Percentiles rank a stretch among this genome's conserved stretches.
Evolutionary conservation across 2,329 filamentous ascomycete species (phyloP).

Genomic region (Lachnellula subtilissima): DNA sequence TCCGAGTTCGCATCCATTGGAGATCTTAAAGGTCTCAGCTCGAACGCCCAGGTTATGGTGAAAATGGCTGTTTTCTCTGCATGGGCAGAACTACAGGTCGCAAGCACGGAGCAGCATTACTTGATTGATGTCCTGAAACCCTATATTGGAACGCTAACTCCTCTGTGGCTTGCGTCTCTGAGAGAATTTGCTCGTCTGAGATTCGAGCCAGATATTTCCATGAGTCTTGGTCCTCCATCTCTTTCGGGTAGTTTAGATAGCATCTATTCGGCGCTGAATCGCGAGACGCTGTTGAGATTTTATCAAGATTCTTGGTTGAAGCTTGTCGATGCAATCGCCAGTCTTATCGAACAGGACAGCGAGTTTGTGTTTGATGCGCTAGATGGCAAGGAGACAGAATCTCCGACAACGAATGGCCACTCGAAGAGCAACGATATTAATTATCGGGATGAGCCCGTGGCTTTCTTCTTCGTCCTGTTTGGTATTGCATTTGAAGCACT

Average conservation of each 20-base stretch:
- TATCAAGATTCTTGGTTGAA: slow-evolving; percentile 98
- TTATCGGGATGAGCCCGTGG: slow-evolving; percentile 94
- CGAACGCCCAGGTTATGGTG: slow-evolving; percentile 97
- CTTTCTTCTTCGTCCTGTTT: slow-evolving; percentile 98
- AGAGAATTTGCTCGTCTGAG: slow-evolving; percentile 88
- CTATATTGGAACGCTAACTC: slow-evolving; percentile 83
- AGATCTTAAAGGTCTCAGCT: slow-evolving; percentile 85
- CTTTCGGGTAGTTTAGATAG: slow-evolving; percentile 84
- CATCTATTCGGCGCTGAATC: slow-evolving; percentile 89
- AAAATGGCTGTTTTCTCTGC: slow-evolving; percentile 96
- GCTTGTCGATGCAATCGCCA: slow-evolving; percentile 94
- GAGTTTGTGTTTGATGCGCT: slow-evolving; percentile 96
- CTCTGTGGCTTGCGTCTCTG: slow-evolving; percentile 88
- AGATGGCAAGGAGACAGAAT: slow-evolving; percentile 69
- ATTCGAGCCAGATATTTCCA: slow-evolving; percentile 96
- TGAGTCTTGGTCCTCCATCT: slow-evolving; percentile 75
- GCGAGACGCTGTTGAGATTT: slow-evolving; percentile 88
- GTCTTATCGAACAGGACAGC: slow-evolving; percentile 94
- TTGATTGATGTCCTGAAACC: slow-evolving; percentile 83
- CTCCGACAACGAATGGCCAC: slow-evolving; percentile 36
- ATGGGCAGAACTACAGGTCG: slow-evolving; percentile 95
- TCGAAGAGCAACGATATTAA: slow-evolving; percentile 78
- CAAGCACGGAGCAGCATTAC: slow-evolving; percentile 87
- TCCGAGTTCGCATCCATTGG: slow-evolving; percentile 81
- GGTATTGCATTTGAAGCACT: slow-evolving; percentile 95